A percentile compares a stretch with the other conserved stretches of the same genome.
phyloP scores from a whole-genome alignment of 306 rosid genomes.

The Cucumis melo region DNA sequence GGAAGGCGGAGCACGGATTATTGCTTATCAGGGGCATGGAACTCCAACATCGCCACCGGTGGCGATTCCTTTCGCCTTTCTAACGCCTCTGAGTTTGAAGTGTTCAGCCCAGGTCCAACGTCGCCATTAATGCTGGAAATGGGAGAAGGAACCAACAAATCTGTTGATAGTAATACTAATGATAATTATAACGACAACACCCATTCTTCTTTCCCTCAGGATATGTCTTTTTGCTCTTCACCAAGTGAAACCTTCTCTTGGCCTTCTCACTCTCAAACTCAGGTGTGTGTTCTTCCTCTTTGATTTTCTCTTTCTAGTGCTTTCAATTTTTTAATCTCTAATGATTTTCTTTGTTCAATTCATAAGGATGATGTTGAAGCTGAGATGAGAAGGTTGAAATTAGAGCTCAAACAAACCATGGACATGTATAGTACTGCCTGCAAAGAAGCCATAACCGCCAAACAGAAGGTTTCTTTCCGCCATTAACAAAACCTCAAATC shows the following conservation, averaged over 20 bases:
- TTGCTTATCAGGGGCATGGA: slow-evolving; percentile 27
- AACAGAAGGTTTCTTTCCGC: slow-evolving; percentile 36
- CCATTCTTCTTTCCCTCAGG: slow-evolving; percentile 9
- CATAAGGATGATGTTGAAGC: slow-evolving; percentile 68
- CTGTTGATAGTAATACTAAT: no score
- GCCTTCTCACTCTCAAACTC: neutral
- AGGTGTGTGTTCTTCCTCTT: neutral
- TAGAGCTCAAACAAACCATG: slow-evolving; percentile 81
- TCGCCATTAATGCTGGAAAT: slow-evolving; percentile 8
- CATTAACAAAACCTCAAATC: neutral
- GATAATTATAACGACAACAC: neutral
- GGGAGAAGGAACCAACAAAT: neutral
- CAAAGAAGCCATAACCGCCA: slow-evolving; percentile 56
- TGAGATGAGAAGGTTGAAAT: slow-evolving; percentile 73
- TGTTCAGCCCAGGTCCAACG: slow-evolving; percentile 15
- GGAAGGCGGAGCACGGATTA: slow-evolving; percentile 48
- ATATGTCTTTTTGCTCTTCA: neutral
- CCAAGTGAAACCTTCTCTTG: neutral
- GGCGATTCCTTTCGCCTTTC: slow-evolving; percentile 26
- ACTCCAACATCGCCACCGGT: slow-evolving; percentile 7
- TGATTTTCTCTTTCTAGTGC: neutral
- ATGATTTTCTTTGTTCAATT: neutral
- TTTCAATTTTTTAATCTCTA: neutral
- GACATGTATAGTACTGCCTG: slow-evolving; percentile 80
- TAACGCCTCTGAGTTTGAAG: slow-evolving; percentile 31